Conservation (phyloP, 2,329 filamentous ascomycete genomes). For the Alternaria alternata region DNA sequence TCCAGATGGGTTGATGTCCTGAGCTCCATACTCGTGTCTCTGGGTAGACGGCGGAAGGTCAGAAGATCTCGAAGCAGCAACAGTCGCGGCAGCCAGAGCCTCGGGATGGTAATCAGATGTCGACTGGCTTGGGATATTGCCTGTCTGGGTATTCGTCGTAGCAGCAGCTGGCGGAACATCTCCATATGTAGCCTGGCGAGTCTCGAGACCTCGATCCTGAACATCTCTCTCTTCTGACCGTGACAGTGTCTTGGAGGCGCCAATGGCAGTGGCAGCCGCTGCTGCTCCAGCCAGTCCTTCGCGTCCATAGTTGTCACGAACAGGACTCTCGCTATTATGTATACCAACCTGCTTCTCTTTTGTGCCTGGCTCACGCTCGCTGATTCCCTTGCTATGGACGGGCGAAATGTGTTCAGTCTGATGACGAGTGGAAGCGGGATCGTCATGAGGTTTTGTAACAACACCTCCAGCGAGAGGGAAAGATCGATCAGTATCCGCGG, state of each 20-base stretch:
- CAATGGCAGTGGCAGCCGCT: conserved; percentile 30
- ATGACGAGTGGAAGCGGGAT: background rate
- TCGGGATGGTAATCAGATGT: conserved; percentile 27
- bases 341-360: conserved; percentile 27
- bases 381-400: conserved; percentile 4
- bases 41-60: conserved; percentile 6
- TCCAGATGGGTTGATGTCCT: conserved; percentile 28
- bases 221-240: conserved; percentile 15
- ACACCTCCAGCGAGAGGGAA: conserved; percentile 50
- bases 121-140: background rate
- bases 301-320: conserved; percentile 28
- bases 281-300: conserved; percentile 43
- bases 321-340: conserved; percentile 20
- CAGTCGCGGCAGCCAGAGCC: conserved; percentile 25
- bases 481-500: conserved; percentile 37
- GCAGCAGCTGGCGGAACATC: conserved; percentile 1
- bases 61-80: conserved; percentile 20
- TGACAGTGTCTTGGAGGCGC: conserved; percentile 26
- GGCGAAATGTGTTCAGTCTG: conserved; percentile 14
- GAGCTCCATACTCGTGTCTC: conserved; percentile 25
- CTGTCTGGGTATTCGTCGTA: background rate
- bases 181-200: conserved; percentile 8
- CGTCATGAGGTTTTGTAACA: conserved; percentile 17
- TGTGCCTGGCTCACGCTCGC: conserved; percentile 26
- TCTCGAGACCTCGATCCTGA: conserved; percentile 7